phyloP scores from a whole-genome alignment of 1,284 basidiomycete species.

The Fereydounia khargensis region DNA sequence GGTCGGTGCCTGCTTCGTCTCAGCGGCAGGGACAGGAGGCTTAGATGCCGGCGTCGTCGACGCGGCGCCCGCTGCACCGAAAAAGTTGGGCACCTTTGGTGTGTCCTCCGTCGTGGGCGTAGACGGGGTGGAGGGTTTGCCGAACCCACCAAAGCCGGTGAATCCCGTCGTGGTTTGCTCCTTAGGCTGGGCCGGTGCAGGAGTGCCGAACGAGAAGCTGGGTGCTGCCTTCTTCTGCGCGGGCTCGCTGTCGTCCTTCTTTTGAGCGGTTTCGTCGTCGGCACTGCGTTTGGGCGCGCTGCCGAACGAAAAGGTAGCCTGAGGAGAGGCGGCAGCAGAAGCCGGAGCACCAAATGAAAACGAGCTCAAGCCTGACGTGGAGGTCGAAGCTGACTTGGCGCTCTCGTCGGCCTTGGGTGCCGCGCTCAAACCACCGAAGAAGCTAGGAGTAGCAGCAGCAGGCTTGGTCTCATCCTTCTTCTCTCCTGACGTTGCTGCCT shows the following conservation, averaged over 20 bases:
- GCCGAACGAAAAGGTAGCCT: slow-evolving; percentile 9
- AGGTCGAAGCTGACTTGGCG: slow-evolving; percentile 6
- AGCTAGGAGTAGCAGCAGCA: not conserved
- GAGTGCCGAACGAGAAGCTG: slow-evolving; percentile 11
- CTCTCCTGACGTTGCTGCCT: slow-evolving; percentile 1
- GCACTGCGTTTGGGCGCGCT: not conserved
- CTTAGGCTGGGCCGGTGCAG: not conserved
- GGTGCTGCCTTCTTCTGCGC: slow-evolving; percentile 5
- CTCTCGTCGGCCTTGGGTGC: slow-evolving; percentile 5
- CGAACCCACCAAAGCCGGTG: slow-evolving; percentile 16
- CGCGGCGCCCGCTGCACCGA: not conserved
- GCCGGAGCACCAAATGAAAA: slow-evolving; percentile 9
- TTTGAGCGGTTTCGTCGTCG: not conserved
- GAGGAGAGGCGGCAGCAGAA: slow-evolving; percentile 6
- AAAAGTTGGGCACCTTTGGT: not conserved
- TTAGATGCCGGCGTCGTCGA: not conserved
- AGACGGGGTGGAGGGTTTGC: slow-evolving; percentile 1
- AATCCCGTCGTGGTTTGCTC: not conserved
- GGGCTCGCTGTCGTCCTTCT: slow-evolving; percentile 1
- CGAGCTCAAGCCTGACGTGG: slow-evolving; percentile 7
- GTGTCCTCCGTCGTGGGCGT: not conserved
- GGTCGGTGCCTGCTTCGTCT: slow-evolving; percentile 1
- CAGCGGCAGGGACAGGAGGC: not conserved
- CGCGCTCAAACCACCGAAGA: slow-evolving; percentile 15
- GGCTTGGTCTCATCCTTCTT: slow-evolving; percentile 6